Evolutionary conservation across 163 green algal species (phyloP).

Genomic region (Scenedesmus sp.): DNA sequence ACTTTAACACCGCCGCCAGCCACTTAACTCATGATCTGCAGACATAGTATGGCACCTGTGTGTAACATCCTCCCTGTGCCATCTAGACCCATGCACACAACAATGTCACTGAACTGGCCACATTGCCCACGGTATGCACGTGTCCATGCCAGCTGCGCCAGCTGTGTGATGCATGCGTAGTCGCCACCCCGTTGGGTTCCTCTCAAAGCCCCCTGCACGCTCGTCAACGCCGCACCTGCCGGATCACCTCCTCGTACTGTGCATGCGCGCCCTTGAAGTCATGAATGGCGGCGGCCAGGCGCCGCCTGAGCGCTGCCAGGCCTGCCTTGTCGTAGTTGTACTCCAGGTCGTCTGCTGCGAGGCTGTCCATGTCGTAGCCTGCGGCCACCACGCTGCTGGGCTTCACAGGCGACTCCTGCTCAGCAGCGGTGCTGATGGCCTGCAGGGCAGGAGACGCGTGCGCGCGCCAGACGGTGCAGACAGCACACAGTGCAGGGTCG

Average conservation of each 20-base stretch:
- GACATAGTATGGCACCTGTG: too few relatives aligned
- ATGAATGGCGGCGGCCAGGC: slow-evolving; percentile 64
- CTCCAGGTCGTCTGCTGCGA: slow-evolving; percentile 71
- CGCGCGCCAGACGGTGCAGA: background rate
- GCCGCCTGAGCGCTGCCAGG: slow-evolving; percentile 68
- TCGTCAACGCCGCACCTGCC: background rate
- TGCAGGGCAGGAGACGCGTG: slow-evolving; percentile 58
- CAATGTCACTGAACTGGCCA: too few relatives aligned
- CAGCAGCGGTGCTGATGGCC: slow-evolving; percentile 57
- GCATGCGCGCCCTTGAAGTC: slow-evolving; percentile 67
- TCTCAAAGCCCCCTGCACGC: background rate
- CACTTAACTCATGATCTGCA: background rate
- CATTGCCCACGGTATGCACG: too few relatives aligned
- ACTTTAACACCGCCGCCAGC: too few relatives aligned
- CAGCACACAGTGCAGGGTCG: background rate
- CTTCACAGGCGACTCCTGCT: slow-evolving; percentile 70
- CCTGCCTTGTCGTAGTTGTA: slow-evolving; percentile 76
- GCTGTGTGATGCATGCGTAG: too few relatives aligned
- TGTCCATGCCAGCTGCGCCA: too few relatives aligned
- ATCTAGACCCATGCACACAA: too few relatives aligned
- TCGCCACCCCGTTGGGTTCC: too few relatives aligned
- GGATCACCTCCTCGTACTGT: slow-evolving; percentile 68
- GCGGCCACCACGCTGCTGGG: slow-evolving; percentile 59
- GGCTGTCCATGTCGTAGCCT: slow-evolving; percentile 41
- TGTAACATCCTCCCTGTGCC: too few relatives aligned